phyloP scores from a whole-genome alignment of 1,139 yeast species.

The Komagataea norvegica region DNA sequence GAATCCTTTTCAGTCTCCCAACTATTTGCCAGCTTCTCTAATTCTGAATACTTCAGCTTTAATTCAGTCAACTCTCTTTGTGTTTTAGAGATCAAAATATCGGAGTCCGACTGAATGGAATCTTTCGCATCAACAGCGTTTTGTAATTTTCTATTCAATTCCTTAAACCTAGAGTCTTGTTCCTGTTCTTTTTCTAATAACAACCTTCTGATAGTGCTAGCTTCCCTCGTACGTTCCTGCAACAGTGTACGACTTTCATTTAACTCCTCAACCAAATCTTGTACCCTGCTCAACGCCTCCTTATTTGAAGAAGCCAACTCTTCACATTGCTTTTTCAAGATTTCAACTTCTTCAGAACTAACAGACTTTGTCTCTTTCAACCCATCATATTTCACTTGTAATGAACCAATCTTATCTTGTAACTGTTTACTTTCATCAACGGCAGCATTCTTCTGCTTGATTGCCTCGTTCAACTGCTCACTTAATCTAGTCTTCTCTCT shows the following conservation, averaged over 20 bases:
- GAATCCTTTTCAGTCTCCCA: constrained; percentile 33
- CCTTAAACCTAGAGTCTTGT: constrained; percentile 44
- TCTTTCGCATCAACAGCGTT: constrained; percentile 53
- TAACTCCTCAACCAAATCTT: constrained; percentile 74
- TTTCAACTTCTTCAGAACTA: constrained; percentile 53
- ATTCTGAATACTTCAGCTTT: constrained; percentile 27
- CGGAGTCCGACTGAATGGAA: constrained; percentile 50
- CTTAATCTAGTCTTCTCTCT: constrained; percentile 36
- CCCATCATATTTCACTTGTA: constrained; percentile 48
- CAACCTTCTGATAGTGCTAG: constrained; percentile 65
- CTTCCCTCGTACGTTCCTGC: constrained; percentile 78
- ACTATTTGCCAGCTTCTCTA: constrained; percentile 27
- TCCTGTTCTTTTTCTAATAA: constrained; percentile 64
- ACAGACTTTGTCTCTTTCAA: constrained; percentile 41
- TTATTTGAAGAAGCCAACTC: constrained; percentile 65
- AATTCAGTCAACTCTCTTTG: constrained; percentile 30
- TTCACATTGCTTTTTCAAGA: constrained; percentile 68
- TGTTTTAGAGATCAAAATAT: constrained; percentile 45
- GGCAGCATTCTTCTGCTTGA: constrained; percentile 39
- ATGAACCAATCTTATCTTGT: constrained; percentile 44
- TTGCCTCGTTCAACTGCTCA: constrained; percentile 39
- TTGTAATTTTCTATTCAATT: constrained; percentile 40
- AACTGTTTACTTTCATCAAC: constrained; percentile 51
- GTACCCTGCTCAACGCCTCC: constrained; percentile 58
- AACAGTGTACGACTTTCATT: constrained; percentile 65